Evolutionary conservation across 257 asterid genomes (phyloP), one percentile per base, ranked within the genome.

Genomic region (Henckelia pumila): DNA sequence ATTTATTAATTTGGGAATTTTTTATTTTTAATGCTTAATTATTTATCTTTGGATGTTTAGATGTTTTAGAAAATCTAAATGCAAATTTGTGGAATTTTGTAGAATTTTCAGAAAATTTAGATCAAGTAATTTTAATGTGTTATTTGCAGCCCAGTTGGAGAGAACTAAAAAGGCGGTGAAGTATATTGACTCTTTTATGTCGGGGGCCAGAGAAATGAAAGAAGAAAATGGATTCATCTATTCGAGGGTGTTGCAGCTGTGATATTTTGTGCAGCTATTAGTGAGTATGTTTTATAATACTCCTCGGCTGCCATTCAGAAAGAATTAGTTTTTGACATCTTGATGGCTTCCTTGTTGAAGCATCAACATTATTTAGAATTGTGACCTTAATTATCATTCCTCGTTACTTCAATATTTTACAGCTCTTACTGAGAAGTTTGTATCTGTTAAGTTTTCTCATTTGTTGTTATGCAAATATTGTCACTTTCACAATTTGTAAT

Each of bases 201-300:
- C 66, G 99, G 99, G 73, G 99, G 98, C 79, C 99, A 94, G 86
- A 88, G 93, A 84, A 94, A 94, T 78, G 99, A 91, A 81, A 86
- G 98, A 85, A 88, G 99, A 75, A 94, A 89, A 79, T 94, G 99
- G 99, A 94, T 94, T 74, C 98, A 94, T 87, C 87, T 94, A 59
- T 94, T 94, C 60, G 99, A 94, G 82, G 99, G 98, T 47, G 98
- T 94, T 67, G 83, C 99, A 56, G 99, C 97, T 67, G 97, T 94
- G 72, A 94, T 94, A 77, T 94, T 94, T 81, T 94, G 99, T 85
- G 98, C 97, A 11, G 88, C 99, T 64, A 86, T 94, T 66, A 94
- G 96, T 91, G 99, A 94, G 99, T 94, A 84, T 76, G 92, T 30
- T 44, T 79, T 19, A 63, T 72, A 13, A 53, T 78, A 40, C 63